Conservation (phyloP, 768 basidiomycete species). For the Cyclocybe aegerita region DNA sequence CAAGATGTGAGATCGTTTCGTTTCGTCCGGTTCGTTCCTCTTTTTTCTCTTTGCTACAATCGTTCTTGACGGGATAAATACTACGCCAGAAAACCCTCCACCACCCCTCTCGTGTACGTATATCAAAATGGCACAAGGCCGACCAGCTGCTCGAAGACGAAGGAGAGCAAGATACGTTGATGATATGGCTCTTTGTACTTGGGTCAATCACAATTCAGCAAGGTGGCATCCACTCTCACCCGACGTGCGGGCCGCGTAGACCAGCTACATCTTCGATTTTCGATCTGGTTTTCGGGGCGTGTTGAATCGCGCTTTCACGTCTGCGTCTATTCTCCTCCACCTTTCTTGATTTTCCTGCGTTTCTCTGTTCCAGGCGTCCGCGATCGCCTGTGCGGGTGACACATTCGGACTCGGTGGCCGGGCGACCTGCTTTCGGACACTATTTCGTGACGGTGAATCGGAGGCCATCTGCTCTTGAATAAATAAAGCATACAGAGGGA, state of each 20-base stretch:
- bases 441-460: slow-evolving; percentile 39
- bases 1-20: slow-evolving; percentile 2
- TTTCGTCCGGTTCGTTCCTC: slow-evolving; percentile 16
- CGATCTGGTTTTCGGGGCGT: slow-evolving; percentile 35
- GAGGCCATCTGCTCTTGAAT: slow-evolving; percentile 39
- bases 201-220: slow-evolving; percentile 11
- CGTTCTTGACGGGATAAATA: slow-evolving; percentile 23
- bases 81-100: slow-evolving; percentile 18
- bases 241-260: slow-evolving; percentile 7
- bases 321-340: slow-evolving; percentile 54
- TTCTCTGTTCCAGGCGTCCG: slow-evolving; percentile 66
- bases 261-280: slow-evolving; percentile 54
- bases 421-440: slow-evolving; percentile 26
- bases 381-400: slow-evolving; percentile 63
- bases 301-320: slow-evolving; percentile 50
- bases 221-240: slow-evolving; percentile 12
- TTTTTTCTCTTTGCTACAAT: slow-evolving; percentile 11
- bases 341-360: slow-evolving; percentile 55
- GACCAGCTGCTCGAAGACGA: slow-evolving; percentile 14
- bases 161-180: slow-evolving; percentile 11
- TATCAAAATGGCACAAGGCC: slow-evolving; percentile 8
- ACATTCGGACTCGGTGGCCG: slow-evolving; percentile 29
- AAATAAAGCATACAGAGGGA: slow-evolving; percentile 28
- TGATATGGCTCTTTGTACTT: slow-evolving; percentile 4
- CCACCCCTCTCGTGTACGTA: slow-evolving; percentile 4